Evolutionary conservation across 257 asterid species (phyloP).

Genomic region (Solanum pimpinellifolium): DNA sequence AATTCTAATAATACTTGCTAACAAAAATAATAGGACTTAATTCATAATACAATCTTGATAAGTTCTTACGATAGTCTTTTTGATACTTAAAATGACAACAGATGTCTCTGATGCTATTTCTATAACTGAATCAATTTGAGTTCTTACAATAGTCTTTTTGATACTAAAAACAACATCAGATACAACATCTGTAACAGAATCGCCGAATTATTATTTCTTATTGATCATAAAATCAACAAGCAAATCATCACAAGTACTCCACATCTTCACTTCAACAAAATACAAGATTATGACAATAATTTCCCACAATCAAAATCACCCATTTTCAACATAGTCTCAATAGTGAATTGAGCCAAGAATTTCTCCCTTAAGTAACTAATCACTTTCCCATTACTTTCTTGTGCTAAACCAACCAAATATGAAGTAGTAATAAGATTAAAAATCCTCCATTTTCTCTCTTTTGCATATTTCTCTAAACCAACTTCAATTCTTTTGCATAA

Average conservation of each 20-base stretch:
- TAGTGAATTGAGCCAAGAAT: constrained; percentile 21
- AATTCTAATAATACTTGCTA: too few species aligned
- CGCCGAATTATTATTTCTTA: not conserved
- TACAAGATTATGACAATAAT: not conserved
- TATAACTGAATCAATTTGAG: too few species aligned
- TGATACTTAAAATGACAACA: too few species aligned
- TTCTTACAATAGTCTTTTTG: not conserved
- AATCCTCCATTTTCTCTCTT: constrained; percentile 64
- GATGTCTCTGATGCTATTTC: too few species aligned
- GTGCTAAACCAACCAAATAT: constrained; percentile 42
- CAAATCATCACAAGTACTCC: not conserved
- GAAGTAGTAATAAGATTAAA: constrained; percentile 38
- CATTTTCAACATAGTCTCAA: not conserved
- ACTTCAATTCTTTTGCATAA: constrained; percentile 3
- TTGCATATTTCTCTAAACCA: constrained; percentile 43
- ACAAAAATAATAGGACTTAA: too few species aligned
- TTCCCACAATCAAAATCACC: constrained; percentile 1
- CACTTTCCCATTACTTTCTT: constrained; percentile 36
- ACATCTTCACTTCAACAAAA: not conserved
- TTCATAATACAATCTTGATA: too few species aligned
- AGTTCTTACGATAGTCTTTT: too few species aligned
- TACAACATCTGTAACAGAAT: not conserved
- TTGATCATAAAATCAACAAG: not conserved
- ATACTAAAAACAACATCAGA: not conserved
- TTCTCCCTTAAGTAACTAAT: constrained; percentile 36